A percentile compares a stretch with the other conserved stretches of the same genome.
Conservation (phyloP, 2,329 filamentous ascomycete species). For the Colletotrichum sidae region DNA sequence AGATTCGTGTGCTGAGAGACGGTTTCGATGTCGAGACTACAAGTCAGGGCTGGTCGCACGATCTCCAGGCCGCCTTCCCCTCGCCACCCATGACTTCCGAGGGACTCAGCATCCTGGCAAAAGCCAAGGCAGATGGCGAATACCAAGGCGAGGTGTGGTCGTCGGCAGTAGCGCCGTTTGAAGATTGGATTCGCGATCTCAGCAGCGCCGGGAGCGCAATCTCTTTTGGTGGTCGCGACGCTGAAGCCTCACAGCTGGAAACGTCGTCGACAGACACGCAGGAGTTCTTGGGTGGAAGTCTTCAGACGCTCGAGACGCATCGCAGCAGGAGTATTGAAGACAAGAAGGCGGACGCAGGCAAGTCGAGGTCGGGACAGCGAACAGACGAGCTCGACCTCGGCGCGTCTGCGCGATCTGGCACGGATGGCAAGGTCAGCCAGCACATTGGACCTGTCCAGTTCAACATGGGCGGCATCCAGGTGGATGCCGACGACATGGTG, state of each 20-base stretch:
- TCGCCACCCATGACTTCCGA: slow-evolving; percentile 41
- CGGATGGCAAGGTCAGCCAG: slow-evolving; percentile 68
- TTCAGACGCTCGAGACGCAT: slow-evolving; percentile 77
- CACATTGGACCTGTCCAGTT: slow-evolving; percentile 96
- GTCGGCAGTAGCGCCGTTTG: slow-evolving; percentile 78
- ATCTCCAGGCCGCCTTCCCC: slow-evolving; percentile 73
- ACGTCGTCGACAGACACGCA: slow-evolving; percentile 81
- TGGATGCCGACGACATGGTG: slow-evolving; percentile 94
- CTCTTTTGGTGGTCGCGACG: slow-evolving; percentile 62
- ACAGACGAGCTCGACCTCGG: slow-evolving; percentile 41
- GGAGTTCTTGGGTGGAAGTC: slow-evolving; percentile 79
- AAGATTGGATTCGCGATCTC: slow-evolving; percentile 82
- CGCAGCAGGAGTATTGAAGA: slow-evolving; percentile 65
- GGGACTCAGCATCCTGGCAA: slow-evolving; percentile 40
- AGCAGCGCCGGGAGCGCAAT: slow-evolving; percentile 67
- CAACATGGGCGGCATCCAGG: slow-evolving; percentile 97
- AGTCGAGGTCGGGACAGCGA: slow-evolving; percentile 40
- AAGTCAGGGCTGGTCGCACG: slow-evolving; percentile 86
- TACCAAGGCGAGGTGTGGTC: slow-evolving; percentile 49
- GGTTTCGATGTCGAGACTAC: slow-evolving; percentile 91
- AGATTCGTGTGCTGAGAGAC: slow-evolving; percentile 91
- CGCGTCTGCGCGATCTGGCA: slow-evolving; percentile 43
- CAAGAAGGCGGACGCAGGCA: slow-evolving; percentile 38
- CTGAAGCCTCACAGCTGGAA: slow-evolving; percentile 64
- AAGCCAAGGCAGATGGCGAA: slow-evolving; percentile 39